Base-by-base conservation (phyloP, 2,329 filamentous ascomycete species). In the Colletotrichum somersetense region DNA sequence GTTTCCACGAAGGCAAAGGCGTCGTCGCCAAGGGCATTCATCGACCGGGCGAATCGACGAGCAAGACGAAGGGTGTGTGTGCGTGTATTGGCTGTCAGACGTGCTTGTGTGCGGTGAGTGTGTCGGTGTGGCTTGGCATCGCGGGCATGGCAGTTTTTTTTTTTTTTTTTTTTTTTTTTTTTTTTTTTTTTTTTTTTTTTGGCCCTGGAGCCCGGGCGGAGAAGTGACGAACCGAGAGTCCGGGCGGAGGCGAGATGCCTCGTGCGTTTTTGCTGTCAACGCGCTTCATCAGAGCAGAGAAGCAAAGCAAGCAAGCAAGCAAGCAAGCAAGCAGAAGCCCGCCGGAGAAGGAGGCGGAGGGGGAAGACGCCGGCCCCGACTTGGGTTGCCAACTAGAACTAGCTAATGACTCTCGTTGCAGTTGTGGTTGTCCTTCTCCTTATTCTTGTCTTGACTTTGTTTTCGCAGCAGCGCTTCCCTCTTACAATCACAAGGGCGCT, bases 101-200 rank as follows among this genome's bases (percentile, higher is more conserved):
- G 7, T 48, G 58, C 30, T 3, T 5, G 30, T 30, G 30, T 30
- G 30, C 50, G 42, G 11, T 48, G 26, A 23, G 42, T 50, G 59
- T 42, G 44, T 50, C 33, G 10, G 68, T 50, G 42, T 46, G 64
- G 68, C 50, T 67, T 58, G 57, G 48, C 67, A 58, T 65, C 44
- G 26, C 57, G 57, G 57, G 57, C 57, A 61, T 61, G 57, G 26
- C 26, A 35, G 30, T 12, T 61, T 16, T n/a, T n/a, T n/a, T n/a
- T n/a, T n/a, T n/a, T n/a, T n/a, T n/a, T n/a, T n/a, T n/a, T n/a
- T n/a, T n/a, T n/a, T n/a, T n/a, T n/a, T n/a, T n/a, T n/a, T n/a
- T n/a, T n/a, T n/a, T n/a, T n/a, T n/a, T n/a, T 26, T 26, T 26
- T 26, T 26, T 26, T 1, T 40, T 3, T 26, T 3, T 61, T 46